Evolutionary conservation across 2,329 filamentous ascomycete genomes (phyloP).

Genomic region (Xylariaceae sp.): DNA sequence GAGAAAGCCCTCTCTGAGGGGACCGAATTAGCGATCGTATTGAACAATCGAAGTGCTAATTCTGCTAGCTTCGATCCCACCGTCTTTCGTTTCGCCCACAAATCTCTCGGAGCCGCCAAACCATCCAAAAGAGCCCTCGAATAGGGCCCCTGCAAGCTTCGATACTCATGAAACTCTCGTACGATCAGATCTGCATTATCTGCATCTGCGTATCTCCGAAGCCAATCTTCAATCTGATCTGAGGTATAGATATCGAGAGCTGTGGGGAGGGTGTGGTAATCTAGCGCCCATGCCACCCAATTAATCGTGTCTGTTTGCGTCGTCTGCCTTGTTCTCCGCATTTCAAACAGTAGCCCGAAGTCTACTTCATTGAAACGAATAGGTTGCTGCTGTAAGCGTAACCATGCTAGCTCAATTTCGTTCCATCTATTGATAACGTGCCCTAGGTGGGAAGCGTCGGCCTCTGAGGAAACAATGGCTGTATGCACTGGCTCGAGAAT

Average conservation of each 20-base stretch:
- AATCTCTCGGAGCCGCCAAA: background rate
- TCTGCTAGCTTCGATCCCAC: background rate
- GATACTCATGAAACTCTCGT: background rate
- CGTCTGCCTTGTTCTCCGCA: background rate
- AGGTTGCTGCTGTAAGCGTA: background rate
- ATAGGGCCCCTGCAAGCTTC: background rate
- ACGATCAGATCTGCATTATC: background rate
- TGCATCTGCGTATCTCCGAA: background rate
- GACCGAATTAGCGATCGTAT: background rate
- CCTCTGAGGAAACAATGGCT: background rate
- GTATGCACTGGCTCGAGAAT: background rate
- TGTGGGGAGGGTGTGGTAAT: background rate
- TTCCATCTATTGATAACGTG: background rate
- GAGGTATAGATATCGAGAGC: background rate
- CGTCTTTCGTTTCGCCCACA: background rate
- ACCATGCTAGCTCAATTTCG: background rate
- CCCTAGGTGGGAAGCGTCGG: background rate
- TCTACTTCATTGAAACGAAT: background rate
- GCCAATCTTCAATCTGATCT: background rate
- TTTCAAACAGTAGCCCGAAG: background rate
- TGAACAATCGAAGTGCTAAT: background rate
- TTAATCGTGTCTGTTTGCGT: constrained; percentile 1
- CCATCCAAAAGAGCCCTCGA: background rate
- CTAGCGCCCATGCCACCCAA: background rate
- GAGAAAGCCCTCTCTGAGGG: background rate